Evolutionary conservation across 106 monocot genomes (phyloP), one percentile per base, ranked within the genome.

Genomic region (Acorus gramineus): DNA sequence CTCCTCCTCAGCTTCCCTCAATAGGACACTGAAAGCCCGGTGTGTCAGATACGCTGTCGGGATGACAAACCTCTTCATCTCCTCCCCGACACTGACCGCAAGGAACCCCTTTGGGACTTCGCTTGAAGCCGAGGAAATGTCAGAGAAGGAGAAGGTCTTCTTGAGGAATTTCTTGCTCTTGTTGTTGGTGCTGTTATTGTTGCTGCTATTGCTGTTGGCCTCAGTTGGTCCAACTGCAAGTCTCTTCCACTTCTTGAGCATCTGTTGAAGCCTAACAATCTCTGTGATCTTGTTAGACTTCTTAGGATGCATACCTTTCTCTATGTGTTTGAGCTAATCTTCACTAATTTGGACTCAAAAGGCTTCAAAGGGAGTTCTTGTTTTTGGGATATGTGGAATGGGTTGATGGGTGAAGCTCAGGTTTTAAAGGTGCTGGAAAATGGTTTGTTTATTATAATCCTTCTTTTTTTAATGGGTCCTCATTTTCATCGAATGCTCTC

Each of bases 221-320:
- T 77, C 28, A 0, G 28, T 92, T 3, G 78, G 74, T 11, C 81
- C 43, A 7, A 77, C 83, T 2, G 91, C 84, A 9, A 75, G 44
- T 69, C 72, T 92, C 82, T 84, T 87, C 92, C 92, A 92, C 73
- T 87, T 87, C 84, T 85, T 87, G 10, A 92, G 69, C 82, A 87
- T 85, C 67, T 78, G 84, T 53, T 78, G 92, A 43, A 92, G 84
- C 69, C 82, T 74, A 3, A 92, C 92, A 55, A 87, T 76, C 67
- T 92, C 87, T 5, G 80, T 82, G 72, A 87, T 92, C 81, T 87
- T 92, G 84, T 85, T 92, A 45, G 77, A n/a, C 58, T 71, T 83
- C 42, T 68, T 73, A 6, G 73, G 56, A 52, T 79, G 84, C 86
- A 86, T 82, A 13, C 49, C 28, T 11, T 44, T 11, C 12, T 60